Evolutionary conservation across 805 yeast genomes (phyloP).

Genomic region (Dipodascopsis tothii): DNA sequence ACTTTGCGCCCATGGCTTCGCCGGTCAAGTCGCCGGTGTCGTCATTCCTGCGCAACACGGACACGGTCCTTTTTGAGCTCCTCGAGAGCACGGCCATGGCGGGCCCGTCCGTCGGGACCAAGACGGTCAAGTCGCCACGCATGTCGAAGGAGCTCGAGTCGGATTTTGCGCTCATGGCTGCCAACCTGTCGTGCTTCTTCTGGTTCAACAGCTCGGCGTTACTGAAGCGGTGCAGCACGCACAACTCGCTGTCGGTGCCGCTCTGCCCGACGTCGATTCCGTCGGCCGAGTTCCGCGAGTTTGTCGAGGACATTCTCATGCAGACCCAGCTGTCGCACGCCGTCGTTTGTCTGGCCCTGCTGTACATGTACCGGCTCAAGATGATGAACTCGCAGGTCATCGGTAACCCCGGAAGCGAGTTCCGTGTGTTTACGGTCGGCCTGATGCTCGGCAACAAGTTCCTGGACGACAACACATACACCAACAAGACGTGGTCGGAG

Average conservation of each 20-base stretch:
- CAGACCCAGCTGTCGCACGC: conserved; percentile 1
- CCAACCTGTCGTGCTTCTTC: background rate
- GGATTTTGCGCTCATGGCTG: background rate
- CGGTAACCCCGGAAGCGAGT: conserved; percentile 1
- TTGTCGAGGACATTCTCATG: background rate
- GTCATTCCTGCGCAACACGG: too few species aligned
- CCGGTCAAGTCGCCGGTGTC: too few species aligned
- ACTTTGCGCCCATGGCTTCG: too few species aligned
- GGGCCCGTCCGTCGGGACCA: too few species aligned
- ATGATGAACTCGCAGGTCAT: background rate
- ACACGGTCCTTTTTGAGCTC: too few species aligned
- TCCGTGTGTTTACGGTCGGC: conserved; percentile 45
- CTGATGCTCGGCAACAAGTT: conserved; percentile 81
- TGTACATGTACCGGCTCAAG: conserved; percentile 1
- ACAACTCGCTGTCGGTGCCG: background rate
- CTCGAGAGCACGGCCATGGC: too few species aligned
- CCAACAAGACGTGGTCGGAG: conserved; percentile 84
- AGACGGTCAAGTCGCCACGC: too few species aligned
- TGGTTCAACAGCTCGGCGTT: background rate
- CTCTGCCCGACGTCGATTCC: background rate
- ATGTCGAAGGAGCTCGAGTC: too few species aligned
- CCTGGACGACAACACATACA: conserved; percentile 87
- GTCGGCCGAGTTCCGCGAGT: background rate
- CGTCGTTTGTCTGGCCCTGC: conserved; percentile 1
- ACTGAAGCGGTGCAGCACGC: background rate